These are phyloP conservation scores for Arachis stenosperma DNA, from an alignment of 306 rosid genomes.

Conservation along the genomic window DNA sequence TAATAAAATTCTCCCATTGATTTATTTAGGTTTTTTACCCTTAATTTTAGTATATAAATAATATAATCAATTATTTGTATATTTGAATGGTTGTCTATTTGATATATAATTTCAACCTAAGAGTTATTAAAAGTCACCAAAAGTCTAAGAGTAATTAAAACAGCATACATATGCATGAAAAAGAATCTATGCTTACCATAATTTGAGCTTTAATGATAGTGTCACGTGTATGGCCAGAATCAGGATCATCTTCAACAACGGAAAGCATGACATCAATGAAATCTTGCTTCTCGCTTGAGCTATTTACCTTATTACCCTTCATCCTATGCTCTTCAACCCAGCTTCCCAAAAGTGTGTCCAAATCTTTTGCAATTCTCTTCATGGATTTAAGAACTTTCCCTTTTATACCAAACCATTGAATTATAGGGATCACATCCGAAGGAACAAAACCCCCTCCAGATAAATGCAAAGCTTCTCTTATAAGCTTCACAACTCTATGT, in stretches of 20 bases:
- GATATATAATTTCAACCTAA: too few relatives aligned
- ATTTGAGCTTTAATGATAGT: slow-evolving; percentile 52
- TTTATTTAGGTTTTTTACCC: too few relatives aligned
- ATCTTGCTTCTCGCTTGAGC: slow-evolving; percentile 45
- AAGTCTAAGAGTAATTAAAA: too few relatives aligned
- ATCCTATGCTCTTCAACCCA: slow-evolving; percentile 59
- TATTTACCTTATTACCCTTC: not conserved
- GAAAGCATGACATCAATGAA: slow-evolving; percentile 61
- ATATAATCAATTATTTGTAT: too few relatives aligned
- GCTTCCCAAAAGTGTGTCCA: slow-evolving; percentile 47
- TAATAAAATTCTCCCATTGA: too few relatives aligned
- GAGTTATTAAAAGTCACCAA: too few relatives aligned
- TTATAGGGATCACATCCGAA: slow-evolving; percentile 53
- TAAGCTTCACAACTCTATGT: slow-evolving; percentile 46
- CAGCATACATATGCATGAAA: too few relatives aligned
- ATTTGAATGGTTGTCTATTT: too few relatives aligned
- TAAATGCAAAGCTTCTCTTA: slow-evolving; percentile 50
- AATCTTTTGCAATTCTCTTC: slow-evolving; percentile 53
- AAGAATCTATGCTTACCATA: slow-evolving; percentile 21
- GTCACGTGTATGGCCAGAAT: slow-evolving; percentile 43
- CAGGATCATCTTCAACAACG: slow-evolving; percentile 44
- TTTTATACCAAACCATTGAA: slow-evolving; percentile 45
- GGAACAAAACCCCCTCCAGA: slow-evolving; percentile 45
- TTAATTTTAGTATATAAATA: too few relatives aligned
- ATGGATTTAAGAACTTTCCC: slow-evolving; percentile 46